Conservation (phyloP, 2,329 filamentous ascomycete species). For the Fusarium chuoi region DNA sequence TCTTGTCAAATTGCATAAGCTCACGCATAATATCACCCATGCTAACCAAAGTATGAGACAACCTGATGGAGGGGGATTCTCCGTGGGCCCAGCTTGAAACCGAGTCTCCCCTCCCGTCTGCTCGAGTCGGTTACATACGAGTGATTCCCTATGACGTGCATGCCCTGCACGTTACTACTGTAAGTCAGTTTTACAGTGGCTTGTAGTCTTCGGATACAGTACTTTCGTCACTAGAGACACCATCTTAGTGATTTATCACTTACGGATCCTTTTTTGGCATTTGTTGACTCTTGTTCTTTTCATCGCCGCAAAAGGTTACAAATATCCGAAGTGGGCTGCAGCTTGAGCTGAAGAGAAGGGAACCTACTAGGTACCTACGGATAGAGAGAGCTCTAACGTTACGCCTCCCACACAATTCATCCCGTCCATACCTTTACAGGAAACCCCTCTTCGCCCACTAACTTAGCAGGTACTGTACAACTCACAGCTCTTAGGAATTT, state of each 20-base stretch:
- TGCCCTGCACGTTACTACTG: slow-evolving; percentile 1
- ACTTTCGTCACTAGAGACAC: background rate
- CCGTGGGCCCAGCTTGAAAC: slow-evolving; percentile 30
- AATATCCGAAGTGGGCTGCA: slow-evolving; percentile 35
- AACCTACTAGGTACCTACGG: background rate
- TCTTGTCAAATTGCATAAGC: background rate
- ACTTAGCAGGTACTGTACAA: slow-evolving; percentile 8
- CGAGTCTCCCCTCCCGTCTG: slow-evolving; percentile 10
- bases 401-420: slow-evolving; percentile 6
- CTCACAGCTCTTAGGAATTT: slow-evolving; percentile 2
- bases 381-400: background rate
- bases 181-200: background rate
- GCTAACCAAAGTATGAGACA: background rate
- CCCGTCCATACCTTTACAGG: background rate
- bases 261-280: background rate
- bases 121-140: slow-evolving; percentile 14
- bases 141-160: slow-evolving; percentile 33
- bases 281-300: background rate
- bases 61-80: slow-evolving; percentile 20
- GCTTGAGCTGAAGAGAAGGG: slow-evolving; percentile 32
- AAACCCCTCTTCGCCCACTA: slow-evolving; percentile 12
- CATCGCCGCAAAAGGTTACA: slow-evolving; percentile 13
- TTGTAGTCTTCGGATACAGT: background rate
- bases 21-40: background rate
- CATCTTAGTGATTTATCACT: background rate